These are phyloP conservation scores for Ogataea corticis DNA, from an alignment of 805 yeast genomes.

Conservation along the genomic window DNA sequence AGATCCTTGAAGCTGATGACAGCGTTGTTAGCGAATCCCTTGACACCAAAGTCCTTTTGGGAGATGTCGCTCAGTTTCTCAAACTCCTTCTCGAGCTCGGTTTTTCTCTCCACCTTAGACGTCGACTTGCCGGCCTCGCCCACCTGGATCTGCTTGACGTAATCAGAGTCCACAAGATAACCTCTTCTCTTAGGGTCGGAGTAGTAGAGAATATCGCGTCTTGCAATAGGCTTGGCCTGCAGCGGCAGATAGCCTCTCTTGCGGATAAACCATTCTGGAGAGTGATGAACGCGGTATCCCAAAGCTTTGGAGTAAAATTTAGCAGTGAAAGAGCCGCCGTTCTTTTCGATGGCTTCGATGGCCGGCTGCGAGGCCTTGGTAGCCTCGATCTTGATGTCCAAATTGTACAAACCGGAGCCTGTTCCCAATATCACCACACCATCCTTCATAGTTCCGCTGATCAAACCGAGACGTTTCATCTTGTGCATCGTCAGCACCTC, in stretches of 20 bases:
- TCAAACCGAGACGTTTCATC: conserved; percentile 72
- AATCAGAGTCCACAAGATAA: conserved; percentile 48
- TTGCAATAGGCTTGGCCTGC: conserved; percentile 80
- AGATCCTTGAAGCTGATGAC: conserved; percentile 29
- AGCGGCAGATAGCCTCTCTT: conserved; percentile 81
- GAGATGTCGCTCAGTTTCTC: conserved; percentile 12
- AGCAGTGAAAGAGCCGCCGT: conserved; percentile 76
- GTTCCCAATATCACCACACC: conserved; percentile 83
- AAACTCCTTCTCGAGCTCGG: conserved; percentile 25
- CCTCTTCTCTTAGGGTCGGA: conserved; percentile 74
- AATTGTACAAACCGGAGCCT: conserved; percentile 49
- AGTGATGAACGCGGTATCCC: conserved; percentile 71
- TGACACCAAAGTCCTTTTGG: conserved; percentile 15
- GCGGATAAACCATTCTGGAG: conserved; percentile 67
- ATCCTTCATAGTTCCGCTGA: conserved; percentile 68
- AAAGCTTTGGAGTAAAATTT: conserved; percentile 62
- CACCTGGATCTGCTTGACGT: conserved; percentile 36
- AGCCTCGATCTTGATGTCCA: conserved; percentile 77
- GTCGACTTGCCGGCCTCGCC: conserved; percentile 18
- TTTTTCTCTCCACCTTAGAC: conserved; percentile 15
- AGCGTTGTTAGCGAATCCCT: conserved; percentile 26
- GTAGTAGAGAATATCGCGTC: conserved; percentile 79
- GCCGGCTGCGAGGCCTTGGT: conserved; percentile 77
- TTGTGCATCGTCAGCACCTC: conserved; percentile 72
- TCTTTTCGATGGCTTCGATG: conserved; percentile 65